Base-by-base conservation (phyloP, 2,329 filamentous ascomycete genomes). In the Ceratocystis harringtonii region DNA sequence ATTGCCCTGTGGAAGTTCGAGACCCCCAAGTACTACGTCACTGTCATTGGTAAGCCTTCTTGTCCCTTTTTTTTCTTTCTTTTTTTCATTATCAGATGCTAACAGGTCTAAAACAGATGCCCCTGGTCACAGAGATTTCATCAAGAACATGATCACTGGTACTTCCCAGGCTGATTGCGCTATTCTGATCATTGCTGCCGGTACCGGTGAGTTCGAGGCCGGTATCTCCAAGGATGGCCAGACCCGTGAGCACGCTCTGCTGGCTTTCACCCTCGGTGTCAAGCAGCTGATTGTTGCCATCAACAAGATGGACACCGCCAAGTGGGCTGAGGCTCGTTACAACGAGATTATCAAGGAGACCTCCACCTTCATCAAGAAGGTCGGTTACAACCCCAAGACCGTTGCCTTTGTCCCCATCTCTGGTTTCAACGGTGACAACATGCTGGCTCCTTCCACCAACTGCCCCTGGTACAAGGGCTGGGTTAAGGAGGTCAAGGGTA, bases 121-220 rank as follows among this genome's bases (percentile, higher is more conserved):
- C 80, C 94, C 94, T 76, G 94, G 94, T 82, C 94, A 99, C 83
- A 92, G 94, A 94, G 94, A 99, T 79, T 99, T 97, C 87, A 97
- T 99, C 90, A 99, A 99, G 92, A 99, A 97, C 92, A 99, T 99
- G 94, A 99, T 99, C 81, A 97, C 94, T 88, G 94, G 94, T 92
- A 97, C 94, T 78, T 99, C 94, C 80, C 94, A 97, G 89, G 94
- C 94, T 75, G 94, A 99, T 78, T 97, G 94, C 83, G 94, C 94
- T 77, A 90, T 99, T 80, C 92, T 99, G 85, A 97, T 99, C 84
- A 99, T 99, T 82, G 94, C 92, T 75, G 91, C 94, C 77, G 94
- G 94, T 85, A 96, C 91, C 90, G 94, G 94, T 96, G 94, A 99
- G 87, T 99, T 99, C 88, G 94, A 99, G 88, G 94, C 94, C 88